phyloP scores from a whole-genome alignment of 768 basidiomycete species.

The Leucocoprinus sp. region DNA sequence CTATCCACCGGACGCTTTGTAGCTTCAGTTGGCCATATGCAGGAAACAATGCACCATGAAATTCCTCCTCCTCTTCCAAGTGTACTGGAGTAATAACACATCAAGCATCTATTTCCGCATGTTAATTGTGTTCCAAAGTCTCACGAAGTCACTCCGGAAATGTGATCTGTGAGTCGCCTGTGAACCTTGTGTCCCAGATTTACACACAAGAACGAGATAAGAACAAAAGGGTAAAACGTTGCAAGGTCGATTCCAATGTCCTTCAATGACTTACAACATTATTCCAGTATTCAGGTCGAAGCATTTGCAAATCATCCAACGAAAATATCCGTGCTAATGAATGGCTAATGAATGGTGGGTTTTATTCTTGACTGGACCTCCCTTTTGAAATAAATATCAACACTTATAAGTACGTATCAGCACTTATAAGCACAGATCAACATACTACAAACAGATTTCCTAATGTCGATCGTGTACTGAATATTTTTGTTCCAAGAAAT shows the following conservation, averaged over 20 bases:
- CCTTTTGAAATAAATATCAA: slow-evolving; percentile 49
- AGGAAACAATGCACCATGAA: slow-evolving; percentile 47
- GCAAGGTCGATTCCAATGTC: slow-evolving; percentile 42
- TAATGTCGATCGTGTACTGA: slow-evolving; percentile 32
- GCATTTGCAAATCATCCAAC: slow-evolving; percentile 70
- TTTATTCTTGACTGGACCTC: slow-evolving; percentile 44
- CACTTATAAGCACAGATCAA: slow-evolving; percentile 1
- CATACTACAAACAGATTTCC: slow-evolving; percentile 60
- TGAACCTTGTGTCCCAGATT: slow-evolving; percentile 17
- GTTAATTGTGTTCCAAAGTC: slow-evolving; percentile 16
- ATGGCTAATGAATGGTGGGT: too few species aligned
- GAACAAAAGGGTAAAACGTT: slow-evolving; percentile 37
- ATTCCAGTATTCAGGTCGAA: slow-evolving; percentile 56
- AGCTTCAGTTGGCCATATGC: slow-evolving; percentile 52
- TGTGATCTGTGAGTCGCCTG: slow-evolving; percentile 18
- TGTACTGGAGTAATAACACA: slow-evolving; percentile 7
- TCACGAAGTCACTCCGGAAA: slow-evolving; percentile 18
- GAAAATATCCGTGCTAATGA: slow-evolving; percentile 45
- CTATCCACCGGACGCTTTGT: slow-evolving; percentile 52
- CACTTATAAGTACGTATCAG: slow-evolving; percentile 20
- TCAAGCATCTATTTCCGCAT: slow-evolving; percentile 13
- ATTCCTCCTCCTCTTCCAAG: slow-evolving; percentile 56
- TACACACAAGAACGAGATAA: slow-evolving; percentile 26
- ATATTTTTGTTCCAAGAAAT: slow-evolving; percentile 25
- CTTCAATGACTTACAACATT: slow-evolving; percentile 41